Percentiles rank a stretch among this genome's conserved stretches.
phyloP scores from a whole-genome alignment of 2,329 filamentous ascomycete species.

The Colletotrichum destructivum region DNA sequence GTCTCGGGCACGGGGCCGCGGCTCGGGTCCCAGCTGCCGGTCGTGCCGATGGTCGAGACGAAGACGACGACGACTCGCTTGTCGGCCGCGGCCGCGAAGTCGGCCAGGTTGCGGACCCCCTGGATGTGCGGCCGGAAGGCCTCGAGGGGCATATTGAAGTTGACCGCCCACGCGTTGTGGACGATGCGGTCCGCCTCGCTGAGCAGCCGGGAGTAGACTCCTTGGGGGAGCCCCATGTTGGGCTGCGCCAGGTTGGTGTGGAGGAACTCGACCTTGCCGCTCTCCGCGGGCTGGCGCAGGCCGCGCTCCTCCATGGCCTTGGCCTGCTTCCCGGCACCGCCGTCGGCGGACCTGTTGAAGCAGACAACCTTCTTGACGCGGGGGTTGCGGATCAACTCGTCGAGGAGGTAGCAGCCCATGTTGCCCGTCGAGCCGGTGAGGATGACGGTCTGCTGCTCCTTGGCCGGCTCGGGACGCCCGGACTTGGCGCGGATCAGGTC shows the following conservation, averaged over 20 bases:
- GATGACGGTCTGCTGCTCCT: slow-evolving; percentile 49
- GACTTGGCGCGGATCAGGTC: slow-evolving; percentile 46
- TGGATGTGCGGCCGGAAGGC: slow-evolving; percentile 67
- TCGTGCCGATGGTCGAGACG: slow-evolving; percentile 40
- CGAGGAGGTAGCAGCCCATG: slow-evolving; percentile 38
- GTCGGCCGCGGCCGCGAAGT: slow-evolving; percentile 35
- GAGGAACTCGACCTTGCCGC: slow-evolving; percentile 55
- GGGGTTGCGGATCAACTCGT: slow-evolving; percentile 42
- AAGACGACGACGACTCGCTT: slow-evolving; percentile 33
- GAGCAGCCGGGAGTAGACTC: slow-evolving; percentile 47
- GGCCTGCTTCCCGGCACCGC: slow-evolving; percentile 32
- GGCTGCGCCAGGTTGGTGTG: slow-evolving; percentile 20
- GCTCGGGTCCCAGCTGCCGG: slow-evolving; percentile 24
- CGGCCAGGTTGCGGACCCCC: slow-evolving; percentile 64
- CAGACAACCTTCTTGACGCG: slow-evolving; percentile 26
- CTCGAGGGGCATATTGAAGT: slow-evolving; percentile 64
- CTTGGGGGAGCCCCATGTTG: slow-evolving; percentile 23
- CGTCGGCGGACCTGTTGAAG: slow-evolving; percentile 33
- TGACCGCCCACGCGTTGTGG: slow-evolving; percentile 67
- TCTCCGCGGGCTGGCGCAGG: neutral
- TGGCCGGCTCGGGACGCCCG: slow-evolving; percentile 48
- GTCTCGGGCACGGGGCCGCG: slow-evolving; percentile 28
- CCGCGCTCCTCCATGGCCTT: slow-evolving; percentile 35
- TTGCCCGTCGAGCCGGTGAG: slow-evolving; percentile 36
- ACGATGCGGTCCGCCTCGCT: slow-evolving; percentile 61